phyloP scores from a whole-genome alignment of 2,329 filamentous ascomycete species.

The Hymenoscyphus fraxineus region DNA sequence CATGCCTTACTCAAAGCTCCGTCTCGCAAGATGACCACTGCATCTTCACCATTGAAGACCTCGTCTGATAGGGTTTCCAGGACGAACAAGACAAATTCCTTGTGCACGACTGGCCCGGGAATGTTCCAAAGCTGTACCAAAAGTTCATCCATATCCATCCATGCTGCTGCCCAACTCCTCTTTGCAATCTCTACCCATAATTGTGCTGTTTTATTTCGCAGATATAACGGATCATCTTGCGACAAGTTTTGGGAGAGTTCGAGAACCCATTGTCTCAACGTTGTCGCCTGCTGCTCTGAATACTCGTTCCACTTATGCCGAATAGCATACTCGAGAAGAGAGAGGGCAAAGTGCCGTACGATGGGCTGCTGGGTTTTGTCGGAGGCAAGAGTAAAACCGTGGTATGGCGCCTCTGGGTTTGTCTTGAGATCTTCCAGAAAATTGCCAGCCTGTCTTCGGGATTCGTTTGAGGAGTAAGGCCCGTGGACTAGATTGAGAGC shows the following conservation, averaged over 20 bases:
- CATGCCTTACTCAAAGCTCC: slow-evolving; percentile 82
- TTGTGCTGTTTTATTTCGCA: slow-evolving; percentile 90
- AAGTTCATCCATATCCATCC: slow-evolving; percentile 89
- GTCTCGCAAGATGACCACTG: slow-evolving; percentile 77
- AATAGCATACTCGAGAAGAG: slow-evolving; percentile 84
- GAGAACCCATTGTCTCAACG: slow-evolving; percentile 73
- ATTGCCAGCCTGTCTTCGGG: slow-evolving; percentile 75
- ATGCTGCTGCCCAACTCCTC: slow-evolving; percentile 85
- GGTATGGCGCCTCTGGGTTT: slow-evolving; percentile 71
- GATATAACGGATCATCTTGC: slow-evolving; percentile 71
- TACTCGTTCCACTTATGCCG: slow-evolving; percentile 80
- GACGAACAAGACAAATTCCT: slow-evolving; percentile 82
- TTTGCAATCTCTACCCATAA: slow-evolving; percentile 95
- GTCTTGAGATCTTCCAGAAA: slow-evolving; percentile 86
- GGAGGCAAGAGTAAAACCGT: slow-evolving; percentile 79
- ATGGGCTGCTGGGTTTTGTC: slow-evolving; percentile 72
- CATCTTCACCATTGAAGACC: slow-evolving; percentile 86
- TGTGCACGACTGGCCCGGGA: slow-evolving; percentile 59
- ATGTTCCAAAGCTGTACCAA: slow-evolving; percentile 80
- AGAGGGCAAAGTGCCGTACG: slow-evolving; percentile 90
- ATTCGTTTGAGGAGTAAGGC: slow-evolving; percentile 73
- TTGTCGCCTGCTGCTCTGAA: slow-evolving; percentile 60
- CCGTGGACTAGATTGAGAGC: slow-evolving; percentile 87
- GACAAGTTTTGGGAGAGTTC: slow-evolving; percentile 70
- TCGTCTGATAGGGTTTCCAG: slow-evolving; percentile 92